Conservation (phyloP, 2,329 filamentous ascomycete genomes). For the Ceratocystiopsis minuta region DNA sequence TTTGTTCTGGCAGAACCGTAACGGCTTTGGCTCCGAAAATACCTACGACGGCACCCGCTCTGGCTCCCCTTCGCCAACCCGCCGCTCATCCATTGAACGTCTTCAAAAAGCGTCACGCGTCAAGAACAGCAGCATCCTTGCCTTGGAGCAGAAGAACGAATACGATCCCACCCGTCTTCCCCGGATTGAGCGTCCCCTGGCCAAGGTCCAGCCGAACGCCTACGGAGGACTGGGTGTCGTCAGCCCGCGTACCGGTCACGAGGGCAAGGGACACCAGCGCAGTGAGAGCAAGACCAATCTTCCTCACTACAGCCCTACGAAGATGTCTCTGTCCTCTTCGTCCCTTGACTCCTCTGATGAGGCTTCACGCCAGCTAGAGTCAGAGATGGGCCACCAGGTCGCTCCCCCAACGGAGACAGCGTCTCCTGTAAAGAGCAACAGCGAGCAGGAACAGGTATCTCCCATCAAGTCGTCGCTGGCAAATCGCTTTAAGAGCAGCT, state of each 20-base stretch:
- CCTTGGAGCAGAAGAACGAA: conserved; percentile 77
- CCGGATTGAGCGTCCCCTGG: conserved; percentile 64
- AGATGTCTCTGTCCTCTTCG: conserved; percentile 18
- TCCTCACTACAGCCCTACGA: conserved; percentile 37
- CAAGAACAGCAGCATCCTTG: conserved; percentile 95
- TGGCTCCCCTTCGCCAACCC: conserved; percentile 51
- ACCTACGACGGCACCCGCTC: conserved; percentile 38
- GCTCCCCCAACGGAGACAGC: too few species aligned
- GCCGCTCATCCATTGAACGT: conserved; percentile 85
- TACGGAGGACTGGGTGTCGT: conserved; percentile 41
- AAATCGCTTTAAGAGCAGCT: conserved; percentile 45
- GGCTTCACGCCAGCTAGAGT: too few species aligned
- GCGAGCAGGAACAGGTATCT: conserved; percentile 55
- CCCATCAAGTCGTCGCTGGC: conserved; percentile 84
- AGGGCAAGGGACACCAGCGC: conserved; percentile 26
- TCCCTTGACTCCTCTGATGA: background rate
- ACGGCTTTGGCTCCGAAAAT: conserved; percentile 55
- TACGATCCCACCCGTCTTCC: conserved; percentile 71
- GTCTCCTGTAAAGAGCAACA: conserved; percentile 13
- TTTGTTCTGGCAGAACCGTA: conserved; percentile 74
- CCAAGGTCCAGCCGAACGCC: conserved; percentile 56
- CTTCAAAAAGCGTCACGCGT: conserved; percentile 88
- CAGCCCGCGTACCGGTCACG: conserved; percentile 33
- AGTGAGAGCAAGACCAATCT: conserved; percentile 43
- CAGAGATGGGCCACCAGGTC: background rate